Evolutionary conservation across 768 basidiomycete species (phyloP).

Genomic region (Termitomyces sp.): DNA sequence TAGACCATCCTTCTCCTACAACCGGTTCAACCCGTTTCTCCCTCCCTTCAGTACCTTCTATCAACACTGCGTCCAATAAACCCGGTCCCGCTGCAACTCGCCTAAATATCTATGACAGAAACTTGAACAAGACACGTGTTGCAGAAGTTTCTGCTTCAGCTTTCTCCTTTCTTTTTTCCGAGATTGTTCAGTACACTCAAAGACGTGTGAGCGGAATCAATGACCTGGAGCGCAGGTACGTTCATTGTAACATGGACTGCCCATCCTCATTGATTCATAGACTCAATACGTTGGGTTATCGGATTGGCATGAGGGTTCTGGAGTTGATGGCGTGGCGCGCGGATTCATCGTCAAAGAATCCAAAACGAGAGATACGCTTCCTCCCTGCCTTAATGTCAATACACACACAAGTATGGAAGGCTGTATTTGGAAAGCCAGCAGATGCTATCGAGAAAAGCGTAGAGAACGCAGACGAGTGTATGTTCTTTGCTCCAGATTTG

Average conservation of each 20-base stretch:
- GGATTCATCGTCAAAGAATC: slow-evolving; percentile 78
- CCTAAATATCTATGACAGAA: slow-evolving; percentile 85
- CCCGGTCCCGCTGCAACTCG: slow-evolving; percentile 37
- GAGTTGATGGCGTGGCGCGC: slow-evolving; percentile 81
- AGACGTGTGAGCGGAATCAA: slow-evolving; percentile 92
- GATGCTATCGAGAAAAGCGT: slow-evolving; percentile 96
- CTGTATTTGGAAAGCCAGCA: slow-evolving; percentile 89
- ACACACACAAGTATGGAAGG: slow-evolving; percentile 93
- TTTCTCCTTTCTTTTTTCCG: slow-evolving; percentile 88
- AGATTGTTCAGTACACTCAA: slow-evolving; percentile 94
- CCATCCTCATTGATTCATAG: slow-evolving; percentile 31
- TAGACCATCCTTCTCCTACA: slow-evolving; percentile 51
- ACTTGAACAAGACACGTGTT: slow-evolving; percentile 80
- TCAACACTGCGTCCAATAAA: slow-evolving; percentile 33
- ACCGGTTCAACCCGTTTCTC: slow-evolving; percentile 67
- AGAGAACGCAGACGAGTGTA: slow-evolving; percentile 94
- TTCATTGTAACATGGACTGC: not conserved
- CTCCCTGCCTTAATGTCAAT: slow-evolving; percentile 90
- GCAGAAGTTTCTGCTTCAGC: slow-evolving; percentile 81
- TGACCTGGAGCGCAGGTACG: slow-evolving; percentile 89
- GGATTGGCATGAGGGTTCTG: slow-evolving; percentile 81
- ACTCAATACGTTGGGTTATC: slow-evolving; percentile 89
- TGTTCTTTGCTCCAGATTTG: slow-evolving; percentile 18
- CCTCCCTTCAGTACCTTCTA: slow-evolving; percentile 33
- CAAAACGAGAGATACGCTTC: slow-evolving; percentile 88